Evolutionary conservation across 257 asterid genomes (phyloP).

Genomic region (Solanum pennellii): DNA sequence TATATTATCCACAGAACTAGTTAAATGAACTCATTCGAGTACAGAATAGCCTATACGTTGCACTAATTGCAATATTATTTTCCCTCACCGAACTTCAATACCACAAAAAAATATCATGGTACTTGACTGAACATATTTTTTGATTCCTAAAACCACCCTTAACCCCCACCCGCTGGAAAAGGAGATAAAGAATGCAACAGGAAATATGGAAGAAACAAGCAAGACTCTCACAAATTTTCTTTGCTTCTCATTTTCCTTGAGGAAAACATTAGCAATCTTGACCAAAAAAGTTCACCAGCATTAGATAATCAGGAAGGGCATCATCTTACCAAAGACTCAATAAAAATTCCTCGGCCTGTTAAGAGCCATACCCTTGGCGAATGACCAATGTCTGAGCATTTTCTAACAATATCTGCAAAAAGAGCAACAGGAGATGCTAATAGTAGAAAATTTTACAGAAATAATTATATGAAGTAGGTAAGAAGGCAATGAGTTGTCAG

Average conservation of each 20-base stretch:
- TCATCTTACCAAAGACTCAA: neutral
- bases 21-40: neutral
- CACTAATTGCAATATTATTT: neutral
- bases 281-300: neutral
- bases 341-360: neutral
- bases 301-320: neutral
- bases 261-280: neutral
- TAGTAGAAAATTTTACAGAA: neutral
- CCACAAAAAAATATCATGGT: neutral
- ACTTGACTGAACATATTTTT: neutral
- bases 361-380: conserved; percentile 42
- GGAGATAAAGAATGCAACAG: neutral
- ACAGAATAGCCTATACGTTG: neutral
- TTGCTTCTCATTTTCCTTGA: neutral
- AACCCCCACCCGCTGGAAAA: neutral
- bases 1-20: neutral
- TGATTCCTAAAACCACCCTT: neutral
- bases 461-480: neutral
- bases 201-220: neutral
- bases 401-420: conserved; percentile 49
- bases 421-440: neutral
- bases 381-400: conserved; percentile 68
- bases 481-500: neutral
- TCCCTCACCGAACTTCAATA: neutral
- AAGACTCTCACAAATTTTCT: neutral